Evolutionary conservation across 768 basidiomycete genomes (phyloP), one percentile per base, ranked within the genome.

Genomic region (Suillus ampliporus): DNA sequence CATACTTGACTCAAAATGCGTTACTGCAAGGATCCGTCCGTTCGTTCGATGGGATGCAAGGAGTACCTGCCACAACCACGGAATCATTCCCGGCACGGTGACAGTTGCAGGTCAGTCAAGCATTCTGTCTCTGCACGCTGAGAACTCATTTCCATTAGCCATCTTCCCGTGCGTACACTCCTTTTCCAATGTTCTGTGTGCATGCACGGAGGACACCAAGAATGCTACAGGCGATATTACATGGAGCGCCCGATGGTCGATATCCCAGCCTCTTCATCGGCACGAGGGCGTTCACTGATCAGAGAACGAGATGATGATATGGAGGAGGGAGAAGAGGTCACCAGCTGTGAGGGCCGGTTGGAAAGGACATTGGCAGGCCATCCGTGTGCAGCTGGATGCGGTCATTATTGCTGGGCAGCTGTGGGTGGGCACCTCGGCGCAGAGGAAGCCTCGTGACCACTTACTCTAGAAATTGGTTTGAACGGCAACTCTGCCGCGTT

Each of bases 381-480:
- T 71, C 82, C 80, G 0, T 94, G 92, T 75, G 89, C 90, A 15
- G 84, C 90, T 47, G 92, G 92, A 5, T 94, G 92, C 75, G 92
- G 92, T 0, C 92, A 94, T 76, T 83, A 83, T 66, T 94, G 92
- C 67, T 93, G 91, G 91, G 84, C 83, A 17, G 79, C 80, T n/a
- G 52, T 74, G 21, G 53, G 64, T 5, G 38, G 54, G 10, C 54
- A 56, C n/a, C 52, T 19, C 11, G 54, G 26, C 15, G 38, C 23
- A 56, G 38, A 56, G 38, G 23, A 56, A 56, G 17, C 38, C 40
- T 56, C 54, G 19, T 56, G 38, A 56, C 23, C 38, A 56, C 21
- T 38, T 35, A n/a, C 11, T 35, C 26, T 48, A 28, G 26, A 1
- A n/a, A 51, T n/a, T n/a, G n/a, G n/a, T n/a, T n/a, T n/a, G n/a